Conservation (phyloP, 1,284 basidiomycete species). For the Sanghuangporus baumii region DNA sequence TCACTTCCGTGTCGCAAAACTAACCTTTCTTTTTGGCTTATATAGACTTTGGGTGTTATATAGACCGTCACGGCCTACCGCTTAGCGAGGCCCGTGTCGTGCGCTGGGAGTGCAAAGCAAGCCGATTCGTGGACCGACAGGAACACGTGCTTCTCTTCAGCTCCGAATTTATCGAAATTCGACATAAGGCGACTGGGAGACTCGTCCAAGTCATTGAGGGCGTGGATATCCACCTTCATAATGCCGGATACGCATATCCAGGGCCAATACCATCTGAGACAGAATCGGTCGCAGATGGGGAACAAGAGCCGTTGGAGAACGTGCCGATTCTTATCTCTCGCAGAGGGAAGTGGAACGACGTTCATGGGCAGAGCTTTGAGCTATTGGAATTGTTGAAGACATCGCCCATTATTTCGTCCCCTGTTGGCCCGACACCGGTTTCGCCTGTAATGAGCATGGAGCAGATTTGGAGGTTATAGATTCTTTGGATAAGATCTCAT, state of each 20-base stretch:
- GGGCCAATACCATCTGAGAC: background rate
- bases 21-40: background rate
- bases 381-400: conserved; percentile 69
- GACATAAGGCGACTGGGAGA: conserved; percentile 52
- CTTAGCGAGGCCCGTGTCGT: conserved; percentile 55
- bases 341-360: conserved; percentile 43
- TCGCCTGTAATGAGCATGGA: conserved; percentile 20
- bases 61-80: conserved; percentile 62
- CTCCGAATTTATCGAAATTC: conserved; percentile 64
- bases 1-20: background rate
- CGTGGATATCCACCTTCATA: conserved; percentile 56
- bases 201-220: conserved; percentile 74
- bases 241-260: conserved; percentile 23
- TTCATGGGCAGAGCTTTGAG: conserved; percentile 52
- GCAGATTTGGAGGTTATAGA: conserved; percentile 66
- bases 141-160: conserved; percentile 67
- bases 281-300: background rate
- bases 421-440: conserved; percentile 23
- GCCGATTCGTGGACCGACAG: conserved; percentile 51
- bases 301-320: conserved; percentile 31
- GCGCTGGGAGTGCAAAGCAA: conserved; percentile 68
- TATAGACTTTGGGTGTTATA: conserved; percentile 60
- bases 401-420: conserved; percentile 34
- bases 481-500: conserved; percentile 44
- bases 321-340: conserved; percentile 55